These are phyloP conservation scores for Heliamphora exappendiculata DNA, from an alignment of 148 eudicot species.

Conservation along the genomic window DNA sequence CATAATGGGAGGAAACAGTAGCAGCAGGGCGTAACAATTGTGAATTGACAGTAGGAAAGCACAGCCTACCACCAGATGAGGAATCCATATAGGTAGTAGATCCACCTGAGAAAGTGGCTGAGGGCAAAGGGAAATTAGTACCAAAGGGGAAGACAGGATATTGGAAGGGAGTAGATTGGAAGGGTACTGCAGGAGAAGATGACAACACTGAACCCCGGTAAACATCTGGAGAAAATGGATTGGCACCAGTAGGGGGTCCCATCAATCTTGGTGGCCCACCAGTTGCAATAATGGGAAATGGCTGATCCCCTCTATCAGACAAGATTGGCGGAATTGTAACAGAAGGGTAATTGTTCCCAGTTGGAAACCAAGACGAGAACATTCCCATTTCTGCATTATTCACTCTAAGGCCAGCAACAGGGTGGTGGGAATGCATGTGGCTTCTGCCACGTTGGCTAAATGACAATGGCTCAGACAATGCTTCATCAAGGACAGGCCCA, in stretches of 20 bases:
- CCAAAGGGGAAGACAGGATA: slow-evolving; percentile 74
- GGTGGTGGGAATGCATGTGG: slow-evolving; percentile 33
- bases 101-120: slow-evolving; percentile 49
- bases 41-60: slow-evolving; percentile 43
- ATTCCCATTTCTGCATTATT: slow-evolving; percentile 35
- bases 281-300: slow-evolving; percentile 39
- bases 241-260: slow-evolving; percentile 32
- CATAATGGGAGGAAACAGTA: slow-evolving; percentile 50
- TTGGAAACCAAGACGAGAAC: slow-evolving; percentile 59
- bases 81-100: slow-evolving; percentile 53
- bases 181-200: slow-evolving; percentile 68
- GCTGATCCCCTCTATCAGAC: slow-evolving; percentile 51
- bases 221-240: slow-evolving; percentile 49
- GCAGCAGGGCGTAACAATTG: slow-evolving; percentile 52
- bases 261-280: slow-evolving; percentile 53
- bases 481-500: slow-evolving; percentile 77
- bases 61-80: slow-evolving; percentile 47
- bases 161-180: too few relatives aligned
- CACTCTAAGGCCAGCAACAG: slow-evolving; percentile 42
- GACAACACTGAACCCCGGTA: slow-evolving; percentile 72
- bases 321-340: slow-evolving; percentile 40
- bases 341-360: slow-evolving; percentile 46
- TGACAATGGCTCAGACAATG: slow-evolving; percentile 30
- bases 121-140: slow-evolving; percentile 50
- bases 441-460: slow-evolving; percentile 23